Base-by-base conservation (phyloP, 371 early-diverging fungal genomes). In the Apophysomyces ossiformis region DNA sequence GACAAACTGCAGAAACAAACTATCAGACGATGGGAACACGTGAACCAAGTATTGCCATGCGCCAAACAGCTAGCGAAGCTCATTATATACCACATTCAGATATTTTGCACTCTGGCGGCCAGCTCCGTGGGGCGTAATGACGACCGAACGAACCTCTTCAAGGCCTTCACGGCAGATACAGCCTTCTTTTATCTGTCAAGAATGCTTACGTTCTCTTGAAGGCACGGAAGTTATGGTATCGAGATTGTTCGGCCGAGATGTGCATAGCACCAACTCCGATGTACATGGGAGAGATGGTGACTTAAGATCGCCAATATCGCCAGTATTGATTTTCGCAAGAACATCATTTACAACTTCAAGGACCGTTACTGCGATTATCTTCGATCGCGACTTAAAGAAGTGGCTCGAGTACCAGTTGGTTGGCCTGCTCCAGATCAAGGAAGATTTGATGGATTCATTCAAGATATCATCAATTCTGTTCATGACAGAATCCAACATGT, bases 191-290 rank as follows among this genome's bases (percentile, higher is more conserved):
- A 13, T 32, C 46, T 62, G 5, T 11, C 50, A 1, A 12, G 7
- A 35, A 62, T 62, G 62, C 11, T 32, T 12, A 12, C 1, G 4
- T 62, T 11, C 38, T 62, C 13, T n/a, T 62, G 62, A 12, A 36
- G 36, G 47, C 62, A 32, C 16, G 62, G 5, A 62, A 62, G 18
- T 5, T 5, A 32, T 62, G 62, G 62, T 62, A 47, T 50, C 5
- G 32, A 39, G 46, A 46, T 16, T 46, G 46, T 16, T 16, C 16
- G 15, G 16, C 8, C 46, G 46, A 46, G 46, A 46, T 46, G 46
- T 46, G 46, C 46, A 46, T 46, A n/a, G 46, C 46, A 46, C 46
- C 46, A 16, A 8, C 46, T 46, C n/a, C n/a, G 46, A 46, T 46
- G 46, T 46, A 46, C 16, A 46, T 46, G 46, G 8, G 8, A 12